Evolutionary conservation across 805 yeast genomes (phyloP).

Genomic region (Metschnikowia similis): DNA sequence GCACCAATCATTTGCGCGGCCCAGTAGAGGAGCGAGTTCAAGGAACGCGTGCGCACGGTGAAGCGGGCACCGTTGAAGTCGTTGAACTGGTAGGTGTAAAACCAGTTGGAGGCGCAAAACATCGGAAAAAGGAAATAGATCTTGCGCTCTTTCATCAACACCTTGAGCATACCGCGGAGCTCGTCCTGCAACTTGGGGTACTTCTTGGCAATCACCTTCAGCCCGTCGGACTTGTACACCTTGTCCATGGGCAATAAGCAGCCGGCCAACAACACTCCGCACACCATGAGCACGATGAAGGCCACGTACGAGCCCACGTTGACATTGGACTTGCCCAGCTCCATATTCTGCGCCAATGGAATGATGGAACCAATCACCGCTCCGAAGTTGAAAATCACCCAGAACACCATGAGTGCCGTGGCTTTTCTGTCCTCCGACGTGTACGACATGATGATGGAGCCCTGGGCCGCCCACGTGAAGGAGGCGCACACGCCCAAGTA

Average conservation of each 20-base stretch:
- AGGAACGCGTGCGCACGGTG: slow-evolving; percentile 56
- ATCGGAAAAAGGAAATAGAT: slow-evolving; percentile 53
- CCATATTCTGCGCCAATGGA: slow-evolving; percentile 52
- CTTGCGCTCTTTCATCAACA: slow-evolving; percentile 39
- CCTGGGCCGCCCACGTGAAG: slow-evolving; percentile 57
- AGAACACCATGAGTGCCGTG: slow-evolving; percentile 48
- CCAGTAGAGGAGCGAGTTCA: slow-evolving; percentile 61
- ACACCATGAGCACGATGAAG: slow-evolving; percentile 47
- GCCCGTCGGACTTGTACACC: slow-evolving; percentile 49
- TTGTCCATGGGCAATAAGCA: slow-evolving; percentile 46
- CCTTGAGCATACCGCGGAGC: slow-evolving; percentile 34
- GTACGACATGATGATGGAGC: slow-evolving; percentile 53
- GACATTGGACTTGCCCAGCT: slow-evolving; percentile 29
- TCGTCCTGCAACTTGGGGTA: slow-evolving; percentile 47
- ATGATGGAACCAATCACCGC: slow-evolving; percentile 56
- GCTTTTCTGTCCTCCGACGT: slow-evolving; percentile 54
- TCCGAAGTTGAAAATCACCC: slow-evolving; percentile 61
- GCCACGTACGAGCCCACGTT: slow-evolving; percentile 52
- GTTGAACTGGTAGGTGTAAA: slow-evolving; percentile 62
- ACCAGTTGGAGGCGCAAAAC: slow-evolving; percentile 64
- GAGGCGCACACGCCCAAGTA: slow-evolving; percentile 54
- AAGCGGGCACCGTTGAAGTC: slow-evolving; percentile 53
- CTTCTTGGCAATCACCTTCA: slow-evolving; percentile 42
- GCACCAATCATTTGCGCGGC: slow-evolving; percentile 58
- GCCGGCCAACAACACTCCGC: slow-evolving; percentile 43